A percentile compares a stretch with the other conserved stretches of the same genome.
These are phyloP conservation scores for Pholiota microspora DNA, from an alignment of 768 basidiomycete species.

Conservation along the genomic window DNA sequence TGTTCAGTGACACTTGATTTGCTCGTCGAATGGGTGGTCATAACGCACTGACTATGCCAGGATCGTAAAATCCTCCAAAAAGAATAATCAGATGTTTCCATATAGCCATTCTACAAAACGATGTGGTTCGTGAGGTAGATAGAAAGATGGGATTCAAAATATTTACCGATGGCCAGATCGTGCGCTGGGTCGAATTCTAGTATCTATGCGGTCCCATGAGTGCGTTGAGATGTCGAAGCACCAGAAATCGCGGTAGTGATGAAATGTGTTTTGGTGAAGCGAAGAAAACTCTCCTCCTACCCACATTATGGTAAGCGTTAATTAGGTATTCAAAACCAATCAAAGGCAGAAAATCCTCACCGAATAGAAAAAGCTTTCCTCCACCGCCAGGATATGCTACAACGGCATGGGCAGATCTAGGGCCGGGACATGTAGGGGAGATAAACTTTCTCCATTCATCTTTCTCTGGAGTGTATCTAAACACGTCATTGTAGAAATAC, in stretches of 20 bases:
- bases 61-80: slow-evolving; percentile 91
- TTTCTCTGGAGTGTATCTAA: slow-evolving; percentile 85
- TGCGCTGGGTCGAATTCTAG: slow-evolving; percentile 75
- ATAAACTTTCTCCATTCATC: slow-evolving; percentile 90
- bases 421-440: slow-evolving; percentile 83
- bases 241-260: slow-evolving; percentile 91
- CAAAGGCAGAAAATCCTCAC: slow-evolving; percentile 28
- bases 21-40: neutral
- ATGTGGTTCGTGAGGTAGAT: neutral
- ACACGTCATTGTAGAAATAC: slow-evolving; percentile 89
- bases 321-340: neutral
- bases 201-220: slow-evolving; percentile 87
- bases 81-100: slow-evolving; percentile 88
- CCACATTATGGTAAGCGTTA: neutral
- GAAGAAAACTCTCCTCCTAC: slow-evolving; percentile 86
- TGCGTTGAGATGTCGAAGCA: slow-evolving; percentile 78
- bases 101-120: slow-evolving; percentile 63
- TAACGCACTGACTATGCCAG: slow-evolving; percentile 70
- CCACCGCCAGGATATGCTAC: slow-evolving; percentile 74
- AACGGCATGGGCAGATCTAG: slow-evolving; percentile 84
- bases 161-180: slow-evolving; percentile 79
- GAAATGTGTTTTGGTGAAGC: slow-evolving; percentile 77
- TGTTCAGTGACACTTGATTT: neutral
- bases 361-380: slow-evolving; percentile 84
- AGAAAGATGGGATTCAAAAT: neutral